Percentiles rank a stretch among this genome's conserved stretches.
Evolutionary conservation across 2,329 filamentous ascomycete species (phyloP).

Genomic region (Didymella sp.): DNA sequence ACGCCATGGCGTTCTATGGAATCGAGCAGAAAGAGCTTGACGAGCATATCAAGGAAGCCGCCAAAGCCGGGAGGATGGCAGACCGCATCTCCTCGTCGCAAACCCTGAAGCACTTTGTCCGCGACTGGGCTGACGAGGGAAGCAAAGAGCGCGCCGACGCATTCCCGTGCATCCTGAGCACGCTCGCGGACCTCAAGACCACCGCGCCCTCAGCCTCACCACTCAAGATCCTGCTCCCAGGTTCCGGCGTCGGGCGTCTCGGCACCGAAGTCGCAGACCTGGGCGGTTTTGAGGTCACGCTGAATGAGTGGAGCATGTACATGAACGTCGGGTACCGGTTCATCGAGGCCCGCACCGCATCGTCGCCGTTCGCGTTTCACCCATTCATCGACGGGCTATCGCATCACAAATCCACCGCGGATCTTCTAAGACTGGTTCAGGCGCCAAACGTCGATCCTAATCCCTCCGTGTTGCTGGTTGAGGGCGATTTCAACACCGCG

Average conservation of each 20-base stretch:
- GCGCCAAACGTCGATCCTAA: constrained; percentile 49
- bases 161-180: constrained; percentile 46
- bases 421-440: constrained; percentile 49
- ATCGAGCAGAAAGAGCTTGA: constrained; percentile 56
- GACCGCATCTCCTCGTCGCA: constrained; percentile 61
- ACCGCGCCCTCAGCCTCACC: background rate
- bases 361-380: constrained; percentile 48
- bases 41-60: constrained; percentile 51
- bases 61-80: constrained; percentile 43
- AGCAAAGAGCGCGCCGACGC: constrained; percentile 54
- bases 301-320: constrained; percentile 66
- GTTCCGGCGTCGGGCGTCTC: constrained; percentile 61
- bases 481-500: constrained; percentile 63
- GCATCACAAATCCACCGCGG: constrained; percentile 58
- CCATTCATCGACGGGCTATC: constrained; percentile 66
- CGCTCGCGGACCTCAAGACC: constrained; percentile 22
- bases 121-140: constrained; percentile 63
- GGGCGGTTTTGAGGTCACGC: constrained; percentile 58
- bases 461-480: constrained; percentile 56
- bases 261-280: constrained; percentile 60
- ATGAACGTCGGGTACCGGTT: constrained; percentile 64
- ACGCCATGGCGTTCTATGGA: constrained; percentile 57
- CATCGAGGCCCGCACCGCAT: constrained; percentile 23
- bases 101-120: constrained; percentile 63
- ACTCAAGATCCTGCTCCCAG: constrained; percentile 59